Evolutionary conservation across 805 yeast species (phyloP), one percentile per base, ranked within the genome.

Genomic region (Hanseniaspora osmophila): DNA sequence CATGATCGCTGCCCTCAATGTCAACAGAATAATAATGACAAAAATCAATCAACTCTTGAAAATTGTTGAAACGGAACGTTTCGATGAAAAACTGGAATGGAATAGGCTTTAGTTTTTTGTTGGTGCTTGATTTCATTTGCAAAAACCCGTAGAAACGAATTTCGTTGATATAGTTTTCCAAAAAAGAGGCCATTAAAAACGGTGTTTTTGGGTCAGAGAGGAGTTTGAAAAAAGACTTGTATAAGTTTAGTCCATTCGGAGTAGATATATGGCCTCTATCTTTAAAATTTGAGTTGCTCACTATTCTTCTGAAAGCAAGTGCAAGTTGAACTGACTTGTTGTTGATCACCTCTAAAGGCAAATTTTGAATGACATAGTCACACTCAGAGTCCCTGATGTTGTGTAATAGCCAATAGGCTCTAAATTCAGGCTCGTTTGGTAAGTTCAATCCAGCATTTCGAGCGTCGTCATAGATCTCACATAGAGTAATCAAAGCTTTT

Each of bases 341-440:
- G 18, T 70, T 54, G 33, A 78, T 67, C 1, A 90, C 68, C 2
- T 65, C 55, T 2, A 50, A 46, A 0, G 96, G 95, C 35, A 87
- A 61, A 13, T 68, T 64, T 57, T 85, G 94, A 10, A 83, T 58
- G 50, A 75, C 82, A 45, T 87, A 69, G 51, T 85, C 96, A 42
- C 84, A 64, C 52, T 87, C 96, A 0, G 92, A 80, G 58, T 92
- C 96, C 52, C 84, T 70, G 9, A 84, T 64, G 53, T 86, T 90
- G 52, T 87, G 76, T 15, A 92, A 56, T 17, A 92, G 64, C 47
- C 86, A 81, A 59, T 88, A 92, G 0, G 95, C 88, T 53, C 96
- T 72, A 56, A 92, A 85, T 58, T 92, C 98, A 0, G 96, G 84
- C 62, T 92, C 97, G 54, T 86, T 84, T 0, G 87, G 84, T 39